Evolutionary conservation across 345 rosid genomes (phyloP), one percentile per base, ranked within the genome.

Genomic region (Populus nigra): DNA sequence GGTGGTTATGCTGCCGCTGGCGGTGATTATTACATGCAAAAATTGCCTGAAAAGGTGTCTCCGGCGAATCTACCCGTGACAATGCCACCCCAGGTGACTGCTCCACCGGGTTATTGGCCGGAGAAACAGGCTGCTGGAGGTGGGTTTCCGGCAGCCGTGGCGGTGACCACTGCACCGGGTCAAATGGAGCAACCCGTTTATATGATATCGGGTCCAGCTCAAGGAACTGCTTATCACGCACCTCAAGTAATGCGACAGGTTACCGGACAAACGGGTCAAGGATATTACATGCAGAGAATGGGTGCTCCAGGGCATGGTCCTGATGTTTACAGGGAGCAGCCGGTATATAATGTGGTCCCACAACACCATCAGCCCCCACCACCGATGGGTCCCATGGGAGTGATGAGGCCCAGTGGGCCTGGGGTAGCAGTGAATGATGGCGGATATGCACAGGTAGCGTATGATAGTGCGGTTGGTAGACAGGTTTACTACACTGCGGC

Each of bases 251-350:
- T 85, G 71, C 87, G 95, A 78, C 87, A 75, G 22, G 78, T 84
- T 0, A 47, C 86, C 69, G 89, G 88, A 50, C 93, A 87, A 85
- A 68, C 81, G 6, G 85, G 89, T 87, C 97, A 90, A 80, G 91
- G 90, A 5, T 91, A 89, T 77, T 95, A 91, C 83, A 63, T 89
- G 76, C 98, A 91, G 73, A 75, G 96, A 80, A 78, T 90, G 84
- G 82, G 81, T 0, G 84, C 63, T 27, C 85, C 38, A 7, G 72
- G 63, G 15, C 62, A 16, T 8, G 71, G 77, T 20, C 79, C 87
- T 1, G 97, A 92, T n/a, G 82, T 84, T 69, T 94, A 92, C 91
- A 78, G 97, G 63, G 98, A 94, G 36, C 96, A 86, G 35, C 89
- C 80, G 63, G n/a, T 89, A 11, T 92, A 88, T 86, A 90, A 84